These are phyloP conservation scores for Phytophthora foliorum DNA, from an alignment of 352 stramenopile genomes.

Conservation along the genomic window DNA sequence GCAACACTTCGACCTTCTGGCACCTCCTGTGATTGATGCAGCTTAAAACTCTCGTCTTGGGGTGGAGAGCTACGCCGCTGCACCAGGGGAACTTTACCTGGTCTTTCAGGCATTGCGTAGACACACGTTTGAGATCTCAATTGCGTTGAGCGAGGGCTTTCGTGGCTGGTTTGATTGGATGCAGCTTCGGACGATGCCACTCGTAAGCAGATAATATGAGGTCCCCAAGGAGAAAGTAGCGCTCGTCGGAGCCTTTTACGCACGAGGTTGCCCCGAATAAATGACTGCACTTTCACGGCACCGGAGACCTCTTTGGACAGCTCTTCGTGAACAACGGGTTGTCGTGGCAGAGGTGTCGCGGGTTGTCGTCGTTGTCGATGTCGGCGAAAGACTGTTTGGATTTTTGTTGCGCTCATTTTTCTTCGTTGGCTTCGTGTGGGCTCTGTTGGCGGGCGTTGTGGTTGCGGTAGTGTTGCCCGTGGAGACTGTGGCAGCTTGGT, in stretches of 20 bases:
- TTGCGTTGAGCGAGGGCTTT: background rate
- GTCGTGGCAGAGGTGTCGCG: conserved; percentile 12
- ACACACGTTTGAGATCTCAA: conserved; percentile 30
- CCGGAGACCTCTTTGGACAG: conserved; percentile 39
- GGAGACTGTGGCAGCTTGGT: conserved; percentile 7
- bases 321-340: conserved; percentile 7
- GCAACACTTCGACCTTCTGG: background rate
- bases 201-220: conserved; percentile 45
- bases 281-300: conserved; percentile 61
- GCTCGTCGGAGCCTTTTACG: conserved; percentile 43
- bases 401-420: conserved; percentile 42
- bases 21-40: background rate
- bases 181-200: conserved; percentile 7
- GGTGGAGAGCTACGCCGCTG: conserved; percentile 5
- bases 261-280: conserved; percentile 53
- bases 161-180: conserved; percentile 32
- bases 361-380: conserved; percentile 37
- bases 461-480: background rate
- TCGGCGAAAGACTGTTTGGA: conserved; percentile 56
- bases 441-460: conserved; percentile 6
- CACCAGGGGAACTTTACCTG: conserved; percentile 17
- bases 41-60: conserved; percentile 3
- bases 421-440: conserved; percentile 6
- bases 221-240: conserved; percentile 22
- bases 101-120: conserved; percentile 39